These are phyloP conservation scores for Colletotrichum melonis DNA, from an alignment of 2,329 filamentous ascomycete genomes.

Conservation along the genomic window DNA sequence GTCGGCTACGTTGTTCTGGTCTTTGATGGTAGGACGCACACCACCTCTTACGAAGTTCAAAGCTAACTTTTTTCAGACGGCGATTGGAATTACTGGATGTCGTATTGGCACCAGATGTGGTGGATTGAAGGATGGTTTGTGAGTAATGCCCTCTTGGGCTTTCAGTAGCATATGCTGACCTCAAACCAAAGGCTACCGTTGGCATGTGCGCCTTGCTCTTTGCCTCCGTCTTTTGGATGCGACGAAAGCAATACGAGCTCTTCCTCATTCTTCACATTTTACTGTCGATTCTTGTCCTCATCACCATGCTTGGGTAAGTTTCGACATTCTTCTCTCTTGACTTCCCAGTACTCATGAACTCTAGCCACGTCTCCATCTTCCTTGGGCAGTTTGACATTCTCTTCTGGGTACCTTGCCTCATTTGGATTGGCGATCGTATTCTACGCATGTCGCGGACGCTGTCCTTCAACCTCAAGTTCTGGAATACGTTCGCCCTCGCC, in stretches of 20 bases:
- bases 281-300: conserved; percentile 60
- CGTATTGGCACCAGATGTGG: conserved; percentile 56
- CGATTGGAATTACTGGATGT: conserved; percentile 47
- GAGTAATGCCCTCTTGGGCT: conserved; percentile 26
- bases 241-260: conserved; percentile 63
- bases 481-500: conserved; percentile 47
- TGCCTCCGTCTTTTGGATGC: conserved; percentile 63
- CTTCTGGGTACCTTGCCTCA: conserved; percentile 59
- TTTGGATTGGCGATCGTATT: conserved; percentile 63
- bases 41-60: background rate
- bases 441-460: conserved; percentile 56
- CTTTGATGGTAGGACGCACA: conserved; percentile 43
- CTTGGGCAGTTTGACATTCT: conserved; percentile 58
- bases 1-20: conserved; percentile 66
- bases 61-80: conserved; percentile 45
- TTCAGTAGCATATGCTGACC: background rate
- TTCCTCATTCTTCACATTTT: conserved; percentile 63
- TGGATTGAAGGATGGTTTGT: conserved; percentile 63
- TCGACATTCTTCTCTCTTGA: conserved; percentile 30
- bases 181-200: conserved; percentile 49
- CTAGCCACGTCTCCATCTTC: conserved; percentile 64
- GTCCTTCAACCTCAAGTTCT: conserved; percentile 52
- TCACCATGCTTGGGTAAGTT: conserved; percentile 63
- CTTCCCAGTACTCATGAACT: conserved; percentile 12
- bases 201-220: conserved; percentile 57